Evolutionary conservation across 176 grass and related monocot species (phyloP).

Genomic region (Carex kokanica): DNA sequence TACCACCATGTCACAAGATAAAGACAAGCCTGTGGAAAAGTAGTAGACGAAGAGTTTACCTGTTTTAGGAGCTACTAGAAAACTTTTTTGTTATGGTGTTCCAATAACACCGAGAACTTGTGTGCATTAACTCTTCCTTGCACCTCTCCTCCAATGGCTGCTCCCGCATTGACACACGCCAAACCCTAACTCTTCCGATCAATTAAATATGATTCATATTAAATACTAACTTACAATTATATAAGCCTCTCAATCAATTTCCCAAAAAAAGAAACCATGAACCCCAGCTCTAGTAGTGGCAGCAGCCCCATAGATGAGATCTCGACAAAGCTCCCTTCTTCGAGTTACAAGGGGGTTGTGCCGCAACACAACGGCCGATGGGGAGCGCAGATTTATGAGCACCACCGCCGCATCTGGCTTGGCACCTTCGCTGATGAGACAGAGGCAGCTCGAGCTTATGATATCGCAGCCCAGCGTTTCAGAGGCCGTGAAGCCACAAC

Average conservation of each 20-base stretch:
- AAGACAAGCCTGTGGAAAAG: background rate
- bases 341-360: conserved; percentile 88
- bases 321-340: conserved; percentile 46
- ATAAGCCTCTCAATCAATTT: background rate
- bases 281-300: background rate
- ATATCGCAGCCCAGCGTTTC: conserved; percentile 82
- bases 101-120: background rate
- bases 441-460: conserved; percentile 61
- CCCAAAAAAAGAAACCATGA: conserved; percentile 1
- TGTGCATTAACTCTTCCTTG: background rate
- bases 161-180: background rate
- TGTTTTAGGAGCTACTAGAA: background rate
- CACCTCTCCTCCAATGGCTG: conserved; percentile 2
- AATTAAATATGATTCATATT: background rate
- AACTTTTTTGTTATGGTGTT: background rate
- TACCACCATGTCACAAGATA: background rate
- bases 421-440: conserved; percentile 80
- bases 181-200: background rate
- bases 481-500: conserved; percentile 62
- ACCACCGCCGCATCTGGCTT: conserved; percentile 89
- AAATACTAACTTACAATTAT: background rate
- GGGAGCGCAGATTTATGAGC: conserved; percentile 99
- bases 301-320: background rate
- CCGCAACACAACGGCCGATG: conserved; percentile 97
- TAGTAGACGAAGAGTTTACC: background rate